Evolutionary conservation across 768 basidiomycete species (phyloP).

Genomic region (Lactarius tabidus): DNA sequence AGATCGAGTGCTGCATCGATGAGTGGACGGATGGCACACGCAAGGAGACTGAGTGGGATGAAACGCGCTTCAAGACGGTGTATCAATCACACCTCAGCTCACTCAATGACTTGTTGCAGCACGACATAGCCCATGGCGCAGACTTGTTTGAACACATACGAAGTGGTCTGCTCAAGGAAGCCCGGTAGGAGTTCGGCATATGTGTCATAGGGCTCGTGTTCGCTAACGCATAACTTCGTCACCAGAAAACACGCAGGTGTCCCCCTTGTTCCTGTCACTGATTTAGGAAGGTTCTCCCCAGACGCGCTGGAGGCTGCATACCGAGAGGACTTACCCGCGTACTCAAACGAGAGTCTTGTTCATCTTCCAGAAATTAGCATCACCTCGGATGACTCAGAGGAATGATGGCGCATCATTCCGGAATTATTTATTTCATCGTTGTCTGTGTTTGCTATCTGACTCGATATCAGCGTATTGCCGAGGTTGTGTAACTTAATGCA

Average conservation of each 20-base stretch:
- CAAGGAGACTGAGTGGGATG: not conserved
- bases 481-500: not conserved
- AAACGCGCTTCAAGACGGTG: not conserved
- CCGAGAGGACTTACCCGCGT: not conserved
- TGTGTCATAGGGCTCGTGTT: not conserved
- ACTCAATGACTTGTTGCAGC: not conserved
- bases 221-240: not conserved
- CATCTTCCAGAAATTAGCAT: not conserved
- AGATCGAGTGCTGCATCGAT: constrained; percentile 17
- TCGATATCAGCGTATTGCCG: no score
- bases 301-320: not conserved
- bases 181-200: constrained; percentile 4
- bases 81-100: constrained; percentile 2
- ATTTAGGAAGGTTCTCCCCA: not conserved
- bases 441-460: not conserved
- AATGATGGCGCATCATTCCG: not conserved
- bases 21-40: constrained; percentile 9
- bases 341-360: not conserved
- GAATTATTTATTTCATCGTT: not conserved
- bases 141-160: not conserved
- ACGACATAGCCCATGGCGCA: not conserved
- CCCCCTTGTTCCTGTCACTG: not conserved
- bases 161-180: not conserved
- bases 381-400: not conserved
- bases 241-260: not conserved